phyloP scores from a whole-genome alignment of 2,329 filamentous ascomycete species.

The Phaeosphaeriaceae sp. region DNA sequence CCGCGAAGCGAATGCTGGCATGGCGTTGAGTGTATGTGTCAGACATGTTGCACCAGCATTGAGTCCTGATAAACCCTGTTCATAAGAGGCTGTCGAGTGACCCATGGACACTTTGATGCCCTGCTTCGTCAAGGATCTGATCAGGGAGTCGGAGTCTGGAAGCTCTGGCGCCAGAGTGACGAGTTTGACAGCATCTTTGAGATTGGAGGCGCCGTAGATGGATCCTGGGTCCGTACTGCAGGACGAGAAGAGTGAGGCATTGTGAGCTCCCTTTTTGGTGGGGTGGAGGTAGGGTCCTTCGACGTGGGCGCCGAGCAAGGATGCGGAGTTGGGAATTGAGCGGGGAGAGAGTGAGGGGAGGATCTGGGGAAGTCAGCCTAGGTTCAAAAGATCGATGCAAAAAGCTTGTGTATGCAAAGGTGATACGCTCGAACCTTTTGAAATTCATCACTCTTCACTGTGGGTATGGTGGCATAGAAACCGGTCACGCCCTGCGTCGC shows the following conservation, averaged over 20 bases:
- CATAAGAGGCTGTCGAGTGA: constrained; percentile 59
- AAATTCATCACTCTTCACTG: constrained; percentile 56
- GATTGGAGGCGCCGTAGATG: constrained; percentile 57
- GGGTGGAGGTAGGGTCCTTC: constrained; percentile 64
- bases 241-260: constrained; percentile 52
- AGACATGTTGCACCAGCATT: constrained; percentile 58
- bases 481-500: constrained; percentile 60
- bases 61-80: constrained; percentile 55
- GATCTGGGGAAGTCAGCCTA: constrained; percentile 45
- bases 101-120: constrained; percentile 58
- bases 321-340: constrained; percentile 52
- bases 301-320: constrained; percentile 62
- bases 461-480: constrained; percentile 63
- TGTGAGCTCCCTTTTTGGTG: constrained; percentile 62
- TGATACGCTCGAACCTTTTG: constrained; percentile 42
- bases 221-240: constrained; percentile 43
- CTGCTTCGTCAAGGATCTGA: constrained; percentile 50
- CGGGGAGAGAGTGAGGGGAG: constrained; percentile 57
- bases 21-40: constrained; percentile 64
- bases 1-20: constrained; percentile 59
- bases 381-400: not conserved
- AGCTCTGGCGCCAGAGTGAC: constrained; percentile 63
- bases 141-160: constrained; percentile 49
- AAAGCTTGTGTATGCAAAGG: not conserved
- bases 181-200: constrained; percentile 54